These are phyloP conservation scores for Inga leiocalycina DNA, from an alignment of 306 rosid genomes.

Conservation along the genomic window DNA sequence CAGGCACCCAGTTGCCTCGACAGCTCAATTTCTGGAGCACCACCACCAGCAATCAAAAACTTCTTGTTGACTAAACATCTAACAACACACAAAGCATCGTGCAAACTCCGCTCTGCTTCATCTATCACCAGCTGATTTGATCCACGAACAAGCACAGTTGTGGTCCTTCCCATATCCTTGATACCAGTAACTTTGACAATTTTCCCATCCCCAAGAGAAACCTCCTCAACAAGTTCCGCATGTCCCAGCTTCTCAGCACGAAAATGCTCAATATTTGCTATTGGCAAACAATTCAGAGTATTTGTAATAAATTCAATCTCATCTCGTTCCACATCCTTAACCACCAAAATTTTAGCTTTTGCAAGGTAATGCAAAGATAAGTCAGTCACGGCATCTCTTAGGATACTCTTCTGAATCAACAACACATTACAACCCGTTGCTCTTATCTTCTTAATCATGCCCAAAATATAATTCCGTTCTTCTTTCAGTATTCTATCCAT, in stretches of 20 bases:
- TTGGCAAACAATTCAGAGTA: slow-evolving; percentile 91
- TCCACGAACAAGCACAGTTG: slow-evolving; percentile 89
- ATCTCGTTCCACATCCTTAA: slow-evolving; percentile 95
- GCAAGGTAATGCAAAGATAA: slow-evolving; percentile 94
- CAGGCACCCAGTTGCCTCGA: slow-evolving; percentile 97
- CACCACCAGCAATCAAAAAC: slow-evolving; percentile 96
- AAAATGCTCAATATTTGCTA: slow-evolving; percentile 90
- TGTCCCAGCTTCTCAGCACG: slow-evolving; percentile 85
- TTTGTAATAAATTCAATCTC: slow-evolving; percentile 97
- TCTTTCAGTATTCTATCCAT: slow-evolving; percentile 98
- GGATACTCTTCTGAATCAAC: slow-evolving; percentile 93
- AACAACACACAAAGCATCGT: slow-evolving; percentile 95
- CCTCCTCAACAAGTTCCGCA: slow-evolving; percentile 94
- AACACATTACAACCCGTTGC: slow-evolving; percentile 86
- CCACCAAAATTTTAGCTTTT: slow-evolving; percentile 89
- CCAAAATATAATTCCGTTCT: slow-evolving; percentile 84
- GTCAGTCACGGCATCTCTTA: slow-evolving; percentile 96
- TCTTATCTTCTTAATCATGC: slow-evolving; percentile 97
- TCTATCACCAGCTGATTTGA: slow-evolving; percentile 84
- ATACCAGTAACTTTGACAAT: slow-evolving; percentile 90
- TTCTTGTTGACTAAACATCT: slow-evolving; percentile 91
- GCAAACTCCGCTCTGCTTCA: slow-evolving; percentile 95
- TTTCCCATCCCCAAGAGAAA: slow-evolving; percentile 90
- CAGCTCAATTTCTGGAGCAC: slow-evolving; percentile 96
- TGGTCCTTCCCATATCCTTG: slow-evolving; percentile 92